phyloP scores from a whole-genome alignment of 1,139 yeast species.

The Blastobotrys aristatus region DNA sequence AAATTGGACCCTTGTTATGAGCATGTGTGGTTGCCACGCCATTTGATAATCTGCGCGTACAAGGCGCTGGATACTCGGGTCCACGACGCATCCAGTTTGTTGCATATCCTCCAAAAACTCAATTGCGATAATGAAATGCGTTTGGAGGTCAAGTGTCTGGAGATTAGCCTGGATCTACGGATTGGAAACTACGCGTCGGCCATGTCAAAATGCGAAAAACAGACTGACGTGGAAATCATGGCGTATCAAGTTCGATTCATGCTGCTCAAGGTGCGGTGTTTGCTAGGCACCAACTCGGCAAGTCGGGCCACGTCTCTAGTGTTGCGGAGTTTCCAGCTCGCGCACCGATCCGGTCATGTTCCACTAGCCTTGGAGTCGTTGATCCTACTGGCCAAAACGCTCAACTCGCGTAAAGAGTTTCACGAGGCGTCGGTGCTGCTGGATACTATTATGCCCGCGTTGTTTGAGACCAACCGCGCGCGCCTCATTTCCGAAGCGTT shows the following conservation, averaged over 20 bases:
- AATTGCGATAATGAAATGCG: constrained; percentile 15
- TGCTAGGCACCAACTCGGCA: constrained; percentile 20
- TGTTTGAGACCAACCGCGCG: constrained; percentile 24
- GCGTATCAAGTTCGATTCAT: constrained; percentile 23
- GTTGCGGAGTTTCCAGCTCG: constrained; percentile 21
- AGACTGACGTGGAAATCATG: constrained; percentile 23
- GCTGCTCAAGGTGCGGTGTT: constrained; percentile 22
- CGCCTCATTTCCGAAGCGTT: constrained; percentile 24
- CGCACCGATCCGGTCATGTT: constrained; percentile 23
- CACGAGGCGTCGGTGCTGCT: constrained; percentile 25
- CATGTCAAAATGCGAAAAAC: constrained; percentile 13
- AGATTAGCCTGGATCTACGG: constrained; percentile 20
- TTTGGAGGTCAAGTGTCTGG: constrained; percentile 18
- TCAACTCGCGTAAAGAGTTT: constrained; percentile 20
- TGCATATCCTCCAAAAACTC: constrained; percentile 20
- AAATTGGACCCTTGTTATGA: constrained; percentile 19
- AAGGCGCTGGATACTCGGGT: constrained; percentile 18
- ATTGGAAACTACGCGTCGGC: constrained; percentile 20
- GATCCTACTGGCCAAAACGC: constrained; percentile 24
- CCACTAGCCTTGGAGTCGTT: constrained; percentile 26
- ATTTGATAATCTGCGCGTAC: constrained; percentile 19
- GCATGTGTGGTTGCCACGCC: constrained; percentile 25
- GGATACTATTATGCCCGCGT: constrained; percentile 27
- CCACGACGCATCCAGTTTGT: constrained; percentile 17
- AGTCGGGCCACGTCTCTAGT: constrained; percentile 25